Percentiles rank a stretch among this genome's conserved stretches.
Conservation (phyloP, 2,329 filamentous ascomycete genomes). For the Monosporascus sp. region DNA sequence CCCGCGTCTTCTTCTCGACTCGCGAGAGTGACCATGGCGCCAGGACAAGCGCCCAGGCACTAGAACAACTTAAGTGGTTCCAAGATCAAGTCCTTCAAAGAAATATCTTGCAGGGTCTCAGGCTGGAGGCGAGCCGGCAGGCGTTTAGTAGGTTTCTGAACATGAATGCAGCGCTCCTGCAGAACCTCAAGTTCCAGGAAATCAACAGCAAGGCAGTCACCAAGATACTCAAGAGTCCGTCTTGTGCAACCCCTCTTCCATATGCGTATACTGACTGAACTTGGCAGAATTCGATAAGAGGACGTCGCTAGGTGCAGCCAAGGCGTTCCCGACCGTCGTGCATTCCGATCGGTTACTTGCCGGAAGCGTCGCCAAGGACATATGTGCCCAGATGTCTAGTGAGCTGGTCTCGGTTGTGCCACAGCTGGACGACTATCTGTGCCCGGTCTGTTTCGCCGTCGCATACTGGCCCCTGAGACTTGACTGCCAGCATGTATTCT, state of each 20-base stretch:
- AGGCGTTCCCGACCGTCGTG: constrained; percentile 56
- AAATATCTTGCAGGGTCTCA: constrained; percentile 57
- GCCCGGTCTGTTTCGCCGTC: constrained; percentile 73
- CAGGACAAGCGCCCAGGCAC: constrained; percentile 60
- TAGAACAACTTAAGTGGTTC: constrained; percentile 66
- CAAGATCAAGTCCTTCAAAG: constrained; percentile 60
- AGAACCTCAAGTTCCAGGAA: constrained; percentile 77
- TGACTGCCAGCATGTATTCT: constrained; percentile 72
- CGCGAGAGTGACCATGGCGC: constrained; percentile 66
- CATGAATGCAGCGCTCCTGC: constrained; percentile 72
- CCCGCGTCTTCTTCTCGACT: constrained; percentile 76
- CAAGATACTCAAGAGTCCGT: constrained; percentile 80
- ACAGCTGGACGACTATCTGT: constrained; percentile 78
- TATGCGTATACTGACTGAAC: constrained; percentile 3
- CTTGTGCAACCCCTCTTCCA: background rate
- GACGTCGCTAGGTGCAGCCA: constrained; percentile 66
- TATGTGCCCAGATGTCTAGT: constrained; percentile 69
- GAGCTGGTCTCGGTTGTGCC: constrained; percentile 71
- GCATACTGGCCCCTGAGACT: constrained; percentile 79
- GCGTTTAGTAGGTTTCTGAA: constrained; percentile 66
- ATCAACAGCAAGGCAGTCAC: constrained; percentile 72
- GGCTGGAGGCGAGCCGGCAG: constrained; percentile 57
- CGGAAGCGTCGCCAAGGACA: constrained; percentile 65
- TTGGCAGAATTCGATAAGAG: constrained; percentile 75
- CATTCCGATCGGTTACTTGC: constrained; percentile 57